Evolutionary conservation across 805 yeast genomes (phyloP), one percentile per base, ranked within the genome.

Genomic region (Hermanozyma aechmeae): DNA sequence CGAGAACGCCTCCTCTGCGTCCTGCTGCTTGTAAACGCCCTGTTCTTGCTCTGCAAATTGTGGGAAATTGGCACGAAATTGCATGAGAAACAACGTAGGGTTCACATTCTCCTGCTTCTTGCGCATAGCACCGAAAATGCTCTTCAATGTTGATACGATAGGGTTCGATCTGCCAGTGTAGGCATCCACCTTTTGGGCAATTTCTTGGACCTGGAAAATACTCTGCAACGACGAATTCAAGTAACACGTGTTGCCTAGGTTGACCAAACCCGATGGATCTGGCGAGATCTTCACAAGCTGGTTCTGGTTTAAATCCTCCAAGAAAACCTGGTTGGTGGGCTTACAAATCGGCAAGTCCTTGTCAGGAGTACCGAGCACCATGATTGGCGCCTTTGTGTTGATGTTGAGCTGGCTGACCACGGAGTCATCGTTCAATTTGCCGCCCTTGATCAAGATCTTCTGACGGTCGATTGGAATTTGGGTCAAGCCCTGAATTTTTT

Each of bases 1-100:
- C 6, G 96, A 79, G 58, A 76, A 86, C 12, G 89, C 81, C 53
- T 92, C 99, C 59, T 92, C 99, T 0, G 98, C 98, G 61, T 92
- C 99, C 58, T 92, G 99, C 59, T 92, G 98, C 55, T 84, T 86
- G 50, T 71, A 81, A 32, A 68, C 58, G 1, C 96, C 96, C 16
- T 61, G 58, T 36, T 74, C 79, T 35, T 75, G 72, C 51, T 89
- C 96, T 24, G 80, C 82, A 56, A 92, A 92, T 56, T 92, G 97
- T 2, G 97, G 96, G 49, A 73, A 81, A 12, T 63, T 58, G 27
- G 65, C 59, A 51, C 96, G 75, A 41, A 83, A 61, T 17, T 73
- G 60, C 21, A 74, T 63, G 37, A 92, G 60, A 34, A 89, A 71
- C 24, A 73, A 61, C 25, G 73, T 53, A 13, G 97, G 97, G 31